These are phyloP conservation scores for Lanmaoa rubissima DNA, from an alignment of 768 basidiomycete species.

Conservation along the genomic window DNA sequence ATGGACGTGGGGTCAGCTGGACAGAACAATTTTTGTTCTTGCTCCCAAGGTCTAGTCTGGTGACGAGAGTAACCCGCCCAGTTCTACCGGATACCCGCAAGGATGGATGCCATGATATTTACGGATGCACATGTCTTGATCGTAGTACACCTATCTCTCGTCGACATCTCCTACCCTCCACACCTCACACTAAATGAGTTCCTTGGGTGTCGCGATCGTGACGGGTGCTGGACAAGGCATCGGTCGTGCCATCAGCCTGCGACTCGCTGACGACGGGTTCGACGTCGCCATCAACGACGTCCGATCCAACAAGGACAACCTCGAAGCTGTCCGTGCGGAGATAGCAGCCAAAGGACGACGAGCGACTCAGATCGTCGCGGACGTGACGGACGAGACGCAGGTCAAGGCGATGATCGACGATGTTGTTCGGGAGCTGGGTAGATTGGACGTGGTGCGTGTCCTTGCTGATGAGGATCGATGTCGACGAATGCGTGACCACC, in stretches of 20 bases:
- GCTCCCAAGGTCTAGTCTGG: too few species aligned
- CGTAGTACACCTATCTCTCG: too few species aligned
- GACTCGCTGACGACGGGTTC: conserved; percentile 44
- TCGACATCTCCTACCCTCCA: background rate
- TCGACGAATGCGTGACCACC: background rate
- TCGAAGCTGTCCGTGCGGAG: background rate
- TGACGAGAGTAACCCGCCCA: too few species aligned
- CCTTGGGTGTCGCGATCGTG: conserved; percentile 36
- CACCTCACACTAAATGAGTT: background rate
- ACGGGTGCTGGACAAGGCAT: conserved; percentile 49
- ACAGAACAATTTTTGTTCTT: too few species aligned
- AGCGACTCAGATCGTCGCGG: background rate
- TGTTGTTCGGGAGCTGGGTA: conserved; percentile 7
- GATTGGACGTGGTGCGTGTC: conserved; percentile 13
- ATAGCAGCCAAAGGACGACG: background rate
- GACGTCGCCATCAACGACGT: conserved; percentile 49
- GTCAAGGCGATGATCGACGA: conserved; percentile 15
- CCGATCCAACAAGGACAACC: conserved; percentile 1
- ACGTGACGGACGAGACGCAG: conserved; percentile 2
- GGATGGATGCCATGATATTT: too few species aligned
- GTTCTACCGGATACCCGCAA: too few species aligned
- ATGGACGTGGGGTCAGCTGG: too few species aligned
- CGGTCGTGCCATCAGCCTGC: conserved; percentile 45
- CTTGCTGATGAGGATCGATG: background rate
- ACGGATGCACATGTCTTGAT: too few species aligned